Percentiles rank a stretch among this genome's conserved stretches.
These are phyloP conservation scores for Linum tenue DNA, from an alignment of 345 rosid species.

Conservation along the genomic window DNA sequence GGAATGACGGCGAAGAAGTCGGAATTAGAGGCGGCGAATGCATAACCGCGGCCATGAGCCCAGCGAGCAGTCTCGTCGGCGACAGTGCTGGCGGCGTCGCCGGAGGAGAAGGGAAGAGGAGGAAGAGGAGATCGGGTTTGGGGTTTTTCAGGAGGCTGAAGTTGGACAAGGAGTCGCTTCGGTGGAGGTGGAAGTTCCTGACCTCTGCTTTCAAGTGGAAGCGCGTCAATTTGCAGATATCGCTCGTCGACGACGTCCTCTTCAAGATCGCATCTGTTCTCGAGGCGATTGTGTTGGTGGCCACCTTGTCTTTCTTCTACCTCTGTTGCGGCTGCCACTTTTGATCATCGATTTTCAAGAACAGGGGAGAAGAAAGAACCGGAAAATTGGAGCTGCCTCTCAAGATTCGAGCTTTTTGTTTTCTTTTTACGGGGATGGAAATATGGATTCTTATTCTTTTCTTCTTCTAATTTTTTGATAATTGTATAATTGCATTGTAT, in stretches of 20 bases:
- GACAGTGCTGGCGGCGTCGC: neutral
- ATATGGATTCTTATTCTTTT: too few species aligned
- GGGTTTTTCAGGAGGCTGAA: neutral
- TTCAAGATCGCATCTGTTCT: conserved; percentile 7
- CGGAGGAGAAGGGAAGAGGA: neutral
- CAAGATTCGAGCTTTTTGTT: too few species aligned
- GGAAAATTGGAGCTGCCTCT: too few species aligned
- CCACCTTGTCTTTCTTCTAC: conserved; percentile 11
- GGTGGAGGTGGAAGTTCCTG: neutral
- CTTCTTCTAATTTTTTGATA: too few species aligned
- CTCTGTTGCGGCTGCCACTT: conserved; percentile 16
- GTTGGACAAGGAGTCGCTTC: neutral
- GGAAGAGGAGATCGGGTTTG: neutral
- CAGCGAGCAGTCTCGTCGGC: too few species aligned
- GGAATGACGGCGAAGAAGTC: too few species aligned
- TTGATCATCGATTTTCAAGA: neutral
- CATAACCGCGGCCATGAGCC: too few species aligned
- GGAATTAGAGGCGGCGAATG: too few species aligned
- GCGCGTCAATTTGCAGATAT: neutral
- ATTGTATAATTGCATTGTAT: too few species aligned
- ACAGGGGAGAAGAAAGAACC: too few species aligned
- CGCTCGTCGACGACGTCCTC: conserved; percentile 3
- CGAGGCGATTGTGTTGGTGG: conserved; percentile 8
- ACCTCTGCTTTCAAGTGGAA: conserved; percentile 1
- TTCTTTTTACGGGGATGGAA: too few species aligned